Percentiles rank a stretch among this genome's conserved stretches.
Evolutionary conservation across 1,139 yeast species (phyloP).

Genomic region (Diutina sp.): DNA sequence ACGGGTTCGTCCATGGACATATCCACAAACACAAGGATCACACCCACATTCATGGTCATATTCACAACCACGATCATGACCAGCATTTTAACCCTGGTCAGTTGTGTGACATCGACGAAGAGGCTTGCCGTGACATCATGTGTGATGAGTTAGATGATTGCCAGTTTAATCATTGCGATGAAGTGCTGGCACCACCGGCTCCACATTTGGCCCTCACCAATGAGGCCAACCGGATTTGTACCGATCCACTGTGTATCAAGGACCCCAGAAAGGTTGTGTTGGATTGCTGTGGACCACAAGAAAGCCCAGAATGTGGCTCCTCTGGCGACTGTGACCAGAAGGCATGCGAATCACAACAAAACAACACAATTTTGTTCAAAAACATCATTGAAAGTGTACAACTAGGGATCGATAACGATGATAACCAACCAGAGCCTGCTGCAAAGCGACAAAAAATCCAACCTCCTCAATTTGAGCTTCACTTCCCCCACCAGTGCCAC

Average conservation of each 20-base stretch:
- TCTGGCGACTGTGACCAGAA: constrained; percentile 5
- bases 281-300: not conserved
- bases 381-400: constrained; percentile 23
- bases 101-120: constrained; percentile 17
- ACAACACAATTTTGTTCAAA: constrained; percentile 19
- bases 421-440: not conserved
- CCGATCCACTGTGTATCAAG: not conserved
- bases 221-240: not conserved
- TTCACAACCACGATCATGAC: constrained; percentile 38
- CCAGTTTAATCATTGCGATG: constrained; percentile 14
- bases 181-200: constrained; percentile 1
- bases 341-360: constrained; percentile 17
- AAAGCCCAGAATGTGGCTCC: not conserved
- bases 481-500: constrained; percentile 30
- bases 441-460: not conserved
- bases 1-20: constrained; percentile 58
- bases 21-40: constrained; percentile 52
- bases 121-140: constrained; percentile 25
- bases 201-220: not conserved
- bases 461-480: constrained; percentile 9
- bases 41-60: constrained; percentile 59
- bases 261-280: not conserved
- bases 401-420: constrained; percentile 3
- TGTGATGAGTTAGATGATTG: constrained; percentile 36
- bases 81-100: constrained; percentile 6